phyloP scores from a whole-genome alignment of 176 grass and related monocot genomes.

The Triticum timopheevii region DNA sequence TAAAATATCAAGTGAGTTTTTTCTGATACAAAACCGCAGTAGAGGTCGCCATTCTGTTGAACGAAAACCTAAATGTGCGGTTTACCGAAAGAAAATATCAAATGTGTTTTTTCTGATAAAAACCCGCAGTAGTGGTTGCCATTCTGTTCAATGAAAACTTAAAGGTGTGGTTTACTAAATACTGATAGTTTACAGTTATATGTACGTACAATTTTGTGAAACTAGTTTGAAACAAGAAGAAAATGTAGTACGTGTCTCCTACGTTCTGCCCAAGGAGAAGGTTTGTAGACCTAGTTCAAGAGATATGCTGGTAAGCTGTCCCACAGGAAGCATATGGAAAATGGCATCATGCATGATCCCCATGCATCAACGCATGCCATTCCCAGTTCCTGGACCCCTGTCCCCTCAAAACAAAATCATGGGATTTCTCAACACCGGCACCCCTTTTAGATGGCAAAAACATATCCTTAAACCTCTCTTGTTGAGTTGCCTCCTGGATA shows the following conservation, averaged over 20 bases:
- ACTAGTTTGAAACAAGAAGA: neutral
- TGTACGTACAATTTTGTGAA: neutral
- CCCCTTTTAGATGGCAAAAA: slow-evolving; percentile 45
- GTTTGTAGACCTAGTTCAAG: slow-evolving; percentile 50
- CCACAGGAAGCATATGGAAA: slow-evolving; percentile 32
- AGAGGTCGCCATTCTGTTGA: neutral
- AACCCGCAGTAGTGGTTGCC: neutral
- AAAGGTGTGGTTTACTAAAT: neutral
- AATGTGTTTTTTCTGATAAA: neutral
- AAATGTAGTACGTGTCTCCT: neutral
- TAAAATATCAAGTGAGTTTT: neutral
- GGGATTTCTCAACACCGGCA: slow-evolving; percentile 62
- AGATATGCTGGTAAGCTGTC: slow-evolving; percentile 63
- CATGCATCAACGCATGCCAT: slow-evolving; percentile 47
- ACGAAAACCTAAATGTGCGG: neutral
- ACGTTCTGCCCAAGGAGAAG: neutral
- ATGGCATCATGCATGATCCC: slow-evolving; percentile 46
- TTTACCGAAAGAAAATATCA: neutral
- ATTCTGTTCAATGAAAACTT: neutral
- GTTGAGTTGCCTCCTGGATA: slow-evolving; percentile 42
- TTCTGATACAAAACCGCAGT: neutral
- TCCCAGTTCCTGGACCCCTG: slow-evolving; percentile 74
- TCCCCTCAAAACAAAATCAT: slow-evolving; percentile 83
- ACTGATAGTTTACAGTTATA: neutral
- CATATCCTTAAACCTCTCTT: slow-evolving; percentile 25